Evolutionary conservation across 345 rosid species (phyloP), one percentile per base, ranked within the genome.

Genomic region (Citrus hindsii): DNA sequence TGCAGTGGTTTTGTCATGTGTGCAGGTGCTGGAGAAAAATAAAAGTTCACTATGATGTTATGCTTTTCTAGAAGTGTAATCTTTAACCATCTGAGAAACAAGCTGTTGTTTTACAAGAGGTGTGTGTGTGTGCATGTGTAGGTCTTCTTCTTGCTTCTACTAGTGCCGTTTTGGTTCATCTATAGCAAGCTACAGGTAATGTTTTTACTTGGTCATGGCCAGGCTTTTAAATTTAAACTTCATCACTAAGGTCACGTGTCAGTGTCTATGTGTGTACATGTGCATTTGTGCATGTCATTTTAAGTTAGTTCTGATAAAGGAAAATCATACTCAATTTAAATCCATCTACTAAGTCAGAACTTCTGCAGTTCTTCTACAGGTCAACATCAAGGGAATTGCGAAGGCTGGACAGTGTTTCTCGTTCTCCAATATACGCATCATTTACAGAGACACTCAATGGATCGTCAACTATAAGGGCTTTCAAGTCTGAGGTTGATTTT

Each of bases 361-460:
- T 75, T 86, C 82, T 86, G 68, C 90, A 95, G 99, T 88, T 88
- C 84, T 93, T 95, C 86, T 93, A 95, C 86, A 93, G 98, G 87
- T 93, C 99, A 76, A 93, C 98, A 79, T 92, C 98, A 68, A 90
- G 99, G 88, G 99, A 93, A 79, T 79, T 95, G 81, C 87, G 98
- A 77, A 89, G 99, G 86, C 81, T 95, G 74, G 99, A 93, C 83
- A 92, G 98, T 85, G 93, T 95, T 83, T 87, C 98, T 79, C 93
- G 96, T 64, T 95, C 98, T 73, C 98, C 99, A 28, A 95, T 95
- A 69, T 95, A 95, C 76, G 83, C 97, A 67, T 90, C 93, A 67
- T 95, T 95, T 85, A 88, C 90, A 1, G 99, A 95, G 89, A 92
- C 94, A 70, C 92, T 95, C 28, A 95, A 90, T 83, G 99, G 97